phyloP scores from a whole-genome alignment of 2,329 filamentous ascomycete species.

The Sclerotinia spermophila region DNA sequence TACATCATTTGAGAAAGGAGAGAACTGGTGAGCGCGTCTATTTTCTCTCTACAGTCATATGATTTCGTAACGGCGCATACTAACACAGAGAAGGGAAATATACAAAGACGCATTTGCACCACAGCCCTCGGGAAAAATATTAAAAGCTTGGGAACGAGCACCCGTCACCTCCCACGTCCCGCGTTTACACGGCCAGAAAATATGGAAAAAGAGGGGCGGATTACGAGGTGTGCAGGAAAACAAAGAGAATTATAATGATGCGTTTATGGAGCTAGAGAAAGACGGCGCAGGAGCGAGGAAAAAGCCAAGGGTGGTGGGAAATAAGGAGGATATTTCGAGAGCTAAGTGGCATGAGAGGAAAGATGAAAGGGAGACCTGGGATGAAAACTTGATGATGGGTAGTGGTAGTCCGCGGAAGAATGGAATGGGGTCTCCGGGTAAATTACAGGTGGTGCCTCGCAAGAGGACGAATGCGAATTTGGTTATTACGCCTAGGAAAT shows the following conservation, averaged over 20 bases:
- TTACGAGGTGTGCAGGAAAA: conserved; percentile 17
- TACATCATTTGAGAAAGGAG: conserved; percentile 10
- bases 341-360: conserved; percentile 33
- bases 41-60: background rate
- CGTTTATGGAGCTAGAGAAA: conserved; percentile 37
- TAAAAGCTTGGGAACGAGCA: conserved; percentile 35
- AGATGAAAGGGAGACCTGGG: conserved; percentile 1
- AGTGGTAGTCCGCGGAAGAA: conserved; percentile 22
- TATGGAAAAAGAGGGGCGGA: conserved; percentile 34
- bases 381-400: conserved; percentile 10
- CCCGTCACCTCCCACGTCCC: conserved; percentile 34
- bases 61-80: background rate
- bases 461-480: conserved; percentile 37
- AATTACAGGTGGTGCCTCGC: conserved; percentile 25
- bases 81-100: conserved; percentile 28
- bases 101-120: conserved; percentile 34
- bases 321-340: conserved; percentile 37
- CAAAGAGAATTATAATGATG: conserved; percentile 29
- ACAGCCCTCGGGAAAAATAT: conserved; percentile 21
- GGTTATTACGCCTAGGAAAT: conserved; percentile 36
- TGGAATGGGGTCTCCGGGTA: conserved; percentile 17
- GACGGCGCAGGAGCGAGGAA: conserved; percentile 39
- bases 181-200: conserved; percentile 35
- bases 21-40: conserved; percentile 23
- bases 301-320: conserved; percentile 31